Percentiles rank a stretch among this genome's conserved stretches.
Conservation (phyloP, 441 rosid species). For the Croton setiger region DNA sequence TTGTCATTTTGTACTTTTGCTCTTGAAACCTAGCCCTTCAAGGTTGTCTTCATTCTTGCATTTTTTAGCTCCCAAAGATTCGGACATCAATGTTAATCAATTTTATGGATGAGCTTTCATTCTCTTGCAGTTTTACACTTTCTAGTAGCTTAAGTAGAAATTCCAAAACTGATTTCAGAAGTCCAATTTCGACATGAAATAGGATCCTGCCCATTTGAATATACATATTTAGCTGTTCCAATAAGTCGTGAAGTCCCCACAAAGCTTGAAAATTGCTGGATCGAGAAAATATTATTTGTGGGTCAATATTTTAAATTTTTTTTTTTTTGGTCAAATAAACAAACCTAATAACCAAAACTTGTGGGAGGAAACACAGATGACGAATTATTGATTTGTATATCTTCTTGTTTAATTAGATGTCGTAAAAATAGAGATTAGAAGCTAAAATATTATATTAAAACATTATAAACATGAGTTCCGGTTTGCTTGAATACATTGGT, state of each 20-base stretch:
- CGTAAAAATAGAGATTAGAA: too few species aligned
- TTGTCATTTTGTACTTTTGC: background rate
- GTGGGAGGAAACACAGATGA: background rate
- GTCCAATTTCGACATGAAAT: too few species aligned
- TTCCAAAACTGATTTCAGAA: conserved; percentile 6
- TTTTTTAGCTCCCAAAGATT: background rate
- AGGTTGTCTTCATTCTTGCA: background rate
- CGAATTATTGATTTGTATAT: background rate
- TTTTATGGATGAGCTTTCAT: background rate
- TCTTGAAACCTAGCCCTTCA: background rate
- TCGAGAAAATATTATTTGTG: too few species aligned
- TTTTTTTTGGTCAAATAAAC: too few species aligned
- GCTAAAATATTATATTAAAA: background rate
- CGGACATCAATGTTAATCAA: background rate
- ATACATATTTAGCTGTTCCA: background rate
- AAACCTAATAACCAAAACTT: background rate
- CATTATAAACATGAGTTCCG: background rate
- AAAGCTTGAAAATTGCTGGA: too few species aligned
- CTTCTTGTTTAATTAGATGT: too few species aligned
- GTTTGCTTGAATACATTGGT: conserved; percentile 3
- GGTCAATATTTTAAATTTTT: too few species aligned
- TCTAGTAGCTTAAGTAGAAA: background rate
- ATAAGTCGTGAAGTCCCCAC: too few species aligned
- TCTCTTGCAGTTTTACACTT: background rate
- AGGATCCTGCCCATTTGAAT: background rate